Percentiles rank a stretch among this genome's conserved stretches.
Evolutionary conservation across 805 yeast genomes (phyloP).

Genomic region (Isabelozyma pseudorhagii): DNA sequence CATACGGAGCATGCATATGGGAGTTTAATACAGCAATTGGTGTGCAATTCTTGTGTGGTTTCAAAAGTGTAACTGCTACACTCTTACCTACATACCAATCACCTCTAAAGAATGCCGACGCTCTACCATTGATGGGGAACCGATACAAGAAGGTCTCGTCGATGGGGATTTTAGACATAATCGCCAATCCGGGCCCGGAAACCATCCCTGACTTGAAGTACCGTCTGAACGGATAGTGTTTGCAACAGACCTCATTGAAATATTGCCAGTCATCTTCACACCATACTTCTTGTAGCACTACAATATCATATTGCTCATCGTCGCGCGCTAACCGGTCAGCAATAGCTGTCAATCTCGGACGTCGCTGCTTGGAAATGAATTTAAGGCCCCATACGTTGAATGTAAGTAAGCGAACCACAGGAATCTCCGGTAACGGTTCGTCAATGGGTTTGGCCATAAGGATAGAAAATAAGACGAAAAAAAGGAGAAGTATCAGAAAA

Average conservation of each 20-base stretch:
- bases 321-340: conserved; percentile 56
- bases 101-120: conserved; percentile 90
- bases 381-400: conserved; percentile 90
- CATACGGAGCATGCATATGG: conserved; percentile 97
- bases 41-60: conserved; percentile 46
- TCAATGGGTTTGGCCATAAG: neutral
- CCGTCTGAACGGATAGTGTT: conserved; percentile 60
- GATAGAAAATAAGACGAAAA: neutral
- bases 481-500: neutral
- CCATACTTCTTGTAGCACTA: conserved; percentile 97
- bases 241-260: conserved; percentile 44
- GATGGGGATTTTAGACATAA: conserved; percentile 82
- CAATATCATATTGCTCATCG: conserved; percentile 62
- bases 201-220: conserved; percentile 79
- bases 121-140: conserved; percentile 91
- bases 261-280: conserved; percentile 77
- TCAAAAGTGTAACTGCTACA: conserved; percentile 66
- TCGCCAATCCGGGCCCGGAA: conserved; percentile 89
- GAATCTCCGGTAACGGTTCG: neutral
- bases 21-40: conserved; percentile 82
- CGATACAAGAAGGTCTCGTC: conserved; percentile 73
- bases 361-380: conserved; percentile 69
- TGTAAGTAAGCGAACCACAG: conserved; percentile 51
- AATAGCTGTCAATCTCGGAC: conserved; percentile 65
- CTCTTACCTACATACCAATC: conserved; percentile 98